Evolutionary conservation across 352 stramenopile genomes (phyloP).

Genomic region (Phytophthora hibernalis): DNA sequence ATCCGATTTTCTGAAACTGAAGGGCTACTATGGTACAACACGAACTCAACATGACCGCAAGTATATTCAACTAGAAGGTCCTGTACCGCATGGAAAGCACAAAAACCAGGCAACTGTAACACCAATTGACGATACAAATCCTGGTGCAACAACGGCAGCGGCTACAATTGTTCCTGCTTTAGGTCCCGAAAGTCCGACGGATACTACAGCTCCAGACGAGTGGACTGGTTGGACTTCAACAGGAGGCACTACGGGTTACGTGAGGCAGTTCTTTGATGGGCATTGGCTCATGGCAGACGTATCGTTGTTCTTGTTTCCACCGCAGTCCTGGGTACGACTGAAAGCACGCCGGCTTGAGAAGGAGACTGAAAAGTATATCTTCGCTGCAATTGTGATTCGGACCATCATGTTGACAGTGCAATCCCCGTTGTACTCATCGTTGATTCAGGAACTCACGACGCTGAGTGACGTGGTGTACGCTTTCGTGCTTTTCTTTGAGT

Average conservation of each 20-base stretch:
- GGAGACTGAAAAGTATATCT: constrained; percentile 89
- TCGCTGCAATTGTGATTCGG: constrained; percentile 78
- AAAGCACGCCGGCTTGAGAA: constrained; percentile 78
- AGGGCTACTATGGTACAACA: constrained; percentile 50
- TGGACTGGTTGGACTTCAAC: constrained; percentile 32
- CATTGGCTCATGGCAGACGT: constrained; percentile 84
- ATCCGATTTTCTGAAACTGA: constrained; percentile 73
- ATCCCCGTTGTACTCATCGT: constrained; percentile 75
- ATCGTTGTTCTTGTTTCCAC: constrained; percentile 80
- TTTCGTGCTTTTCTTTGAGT: constrained; percentile 82
- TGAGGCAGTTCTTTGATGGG: constrained; percentile 67
- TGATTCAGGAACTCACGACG: constrained; percentile 85
- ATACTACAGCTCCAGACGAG: constrained; percentile 23
- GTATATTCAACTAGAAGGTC: constrained; percentile 28
- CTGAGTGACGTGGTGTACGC: constrained; percentile 79
- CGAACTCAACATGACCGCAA: constrained; percentile 30
- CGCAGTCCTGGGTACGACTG: constrained; percentile 70
- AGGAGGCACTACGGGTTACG: constrained; percentile 26
- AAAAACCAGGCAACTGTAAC: constrained; percentile 32
- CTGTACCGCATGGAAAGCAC: constrained; percentile 11
- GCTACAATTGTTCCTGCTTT: constrained; percentile 1
- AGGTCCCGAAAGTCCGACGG: constrained; percentile 15
- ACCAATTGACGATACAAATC: constrained; percentile 26
- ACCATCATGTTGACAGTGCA: constrained; percentile 79
- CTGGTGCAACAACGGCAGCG: not conserved